Evolutionary conservation across 2,329 filamentous ascomycete genomes (phyloP), one percentile per base, ranked within the genome.

Genomic region (Neonectria magnoliae): DNA sequence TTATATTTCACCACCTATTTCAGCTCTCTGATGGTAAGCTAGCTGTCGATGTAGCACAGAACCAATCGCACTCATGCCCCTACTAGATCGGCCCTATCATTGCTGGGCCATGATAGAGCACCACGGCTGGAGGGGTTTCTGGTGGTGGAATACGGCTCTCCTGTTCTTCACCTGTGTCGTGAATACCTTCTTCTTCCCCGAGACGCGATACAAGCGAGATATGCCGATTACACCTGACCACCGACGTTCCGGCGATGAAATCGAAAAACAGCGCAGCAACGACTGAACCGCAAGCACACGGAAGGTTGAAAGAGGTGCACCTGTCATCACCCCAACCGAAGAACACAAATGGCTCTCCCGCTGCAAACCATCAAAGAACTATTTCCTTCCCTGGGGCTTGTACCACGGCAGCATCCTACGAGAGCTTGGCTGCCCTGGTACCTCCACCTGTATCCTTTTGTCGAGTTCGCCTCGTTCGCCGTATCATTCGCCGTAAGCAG

Each of bases 371-470:
- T 62, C 60, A 27, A 62, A 62, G 47, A 57, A 57, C 29, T 54
- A 62, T 1, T 62, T 62, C 13, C 2, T 5, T 1, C 60, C 60
- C 31, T 62, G 60, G 60, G 60, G 47, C 5, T 13, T 36, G 6
- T 62, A 62, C n/a, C 60, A 57, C n/a, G 60, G 60, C 4, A 54
- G 57, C 22, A 33, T 57, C n/a, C 11, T 64, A 4, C 61, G 61
- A 33, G 61, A 64, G 36, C 61, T 64, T 64, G 55, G 61, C 56
- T 64, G 1, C 61, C 61, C 0, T 64, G 56, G 61, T 64, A 60
- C 25, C 56, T 60, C 5, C 61, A 59, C 27, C 29, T 64, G 9
- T 64, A 55, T 33, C 56, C 61, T 13, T 55, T 64, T 18, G 61
- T 64, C 4, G 61, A 64, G n/a, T 64, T 64, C 27, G 41, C 56